Base-by-base conservation (phyloP, 345 rosid species). In the Schrenkiella parvula region DNA sequence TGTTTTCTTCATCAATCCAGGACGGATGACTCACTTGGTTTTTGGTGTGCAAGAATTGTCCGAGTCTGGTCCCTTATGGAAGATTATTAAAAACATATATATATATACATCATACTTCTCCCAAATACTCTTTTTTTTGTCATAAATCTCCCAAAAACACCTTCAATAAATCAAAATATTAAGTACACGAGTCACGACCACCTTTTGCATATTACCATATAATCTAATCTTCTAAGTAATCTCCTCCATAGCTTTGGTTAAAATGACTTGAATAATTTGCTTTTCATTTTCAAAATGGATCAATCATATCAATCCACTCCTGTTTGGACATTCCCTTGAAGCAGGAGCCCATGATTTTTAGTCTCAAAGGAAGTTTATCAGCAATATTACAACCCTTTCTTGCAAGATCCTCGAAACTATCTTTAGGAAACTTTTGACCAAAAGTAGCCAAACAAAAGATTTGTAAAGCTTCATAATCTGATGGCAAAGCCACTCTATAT, bases 361-460 rank as follows among this genome's bases (percentile, higher is more conserved):
- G 32, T 51, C 56, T 23, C 32, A 25, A 50, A 50, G 55, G 55
- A 12, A 50, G 32, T 8, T 26, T 50, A 5, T 17, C 55, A 50
- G 55, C 31, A 50, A 50, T 5, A 50, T 23, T 50, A 8, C 55
- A 50, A 0, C 23, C 10, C 13, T 28, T 50, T 50, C 17, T 12
- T 12, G 55, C 55, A 50, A 50, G 31, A 50, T 50, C 55, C 55
- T 50, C 55, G 14, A 5, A 50, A 5, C 55, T 31, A 5, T 50
- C 55, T 50, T 22, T 22, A 5, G 55, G 17, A 17, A 23, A 2
- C 31, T 23, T 50, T 50, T 50, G 62, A 39, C 29, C 51, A 39
- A 53, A 67, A 25, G 71, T 62, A 25, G 48, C 50, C 43, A 64
- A 19, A 32, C 69, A 64, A 32, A 47, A 47, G 1, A 64, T 64